Evolutionary conservation across 1,284 basidiomycete species (phyloP).

Genomic region (Sphagnurus paluster): DNA sequence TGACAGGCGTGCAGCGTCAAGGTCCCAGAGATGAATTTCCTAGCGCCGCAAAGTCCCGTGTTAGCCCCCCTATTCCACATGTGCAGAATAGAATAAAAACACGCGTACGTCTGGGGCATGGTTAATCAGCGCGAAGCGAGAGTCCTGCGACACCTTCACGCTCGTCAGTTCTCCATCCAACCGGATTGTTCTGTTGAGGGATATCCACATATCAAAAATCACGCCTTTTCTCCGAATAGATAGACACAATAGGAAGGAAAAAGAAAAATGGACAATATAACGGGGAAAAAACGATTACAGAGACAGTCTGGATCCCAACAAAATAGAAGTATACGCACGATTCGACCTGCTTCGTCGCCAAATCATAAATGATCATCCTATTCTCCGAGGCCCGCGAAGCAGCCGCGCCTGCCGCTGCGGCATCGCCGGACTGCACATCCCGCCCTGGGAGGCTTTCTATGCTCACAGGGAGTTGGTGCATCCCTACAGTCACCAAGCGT

Average conservation of each 20-base stretch:
- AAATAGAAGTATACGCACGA: constrained; percentile 46
- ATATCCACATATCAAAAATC: constrained; percentile 14
- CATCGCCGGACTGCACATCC: constrained; percentile 30
- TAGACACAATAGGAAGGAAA: not conserved
- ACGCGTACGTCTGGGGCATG: constrained; percentile 79
- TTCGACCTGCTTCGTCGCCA: constrained; percentile 62
- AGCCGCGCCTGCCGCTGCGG: constrained; percentile 35
- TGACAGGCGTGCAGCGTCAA: constrained; percentile 66
- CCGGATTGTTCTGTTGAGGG: constrained; percentile 53
- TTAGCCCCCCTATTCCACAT: not conserved
- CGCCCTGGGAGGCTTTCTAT: constrained; percentile 29
- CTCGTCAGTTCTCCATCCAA: constrained; percentile 83
- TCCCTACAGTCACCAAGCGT: constrained; percentile 82
- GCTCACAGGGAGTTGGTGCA: constrained; percentile 43
- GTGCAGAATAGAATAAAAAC: constrained; percentile 2
- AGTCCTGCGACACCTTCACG: constrained; percentile 86
- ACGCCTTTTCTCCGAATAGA: constrained; percentile 1
- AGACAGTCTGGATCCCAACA: no score
- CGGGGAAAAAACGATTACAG: no score
- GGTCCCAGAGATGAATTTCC: constrained; percentile 90
- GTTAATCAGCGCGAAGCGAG: constrained; percentile 85
- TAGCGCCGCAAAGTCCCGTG: constrained; percentile 30
- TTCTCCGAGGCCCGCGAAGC: constrained; percentile 48
- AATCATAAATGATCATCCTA: constrained; percentile 75
- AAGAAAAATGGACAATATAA: constrained; percentile 5